A percentile compares a stretch with the other conserved stretches of the same genome.
phyloP scores from a whole-genome alignment of 2,329 filamentous ascomycete genomes.

The Talaromyces sp. region DNA sequence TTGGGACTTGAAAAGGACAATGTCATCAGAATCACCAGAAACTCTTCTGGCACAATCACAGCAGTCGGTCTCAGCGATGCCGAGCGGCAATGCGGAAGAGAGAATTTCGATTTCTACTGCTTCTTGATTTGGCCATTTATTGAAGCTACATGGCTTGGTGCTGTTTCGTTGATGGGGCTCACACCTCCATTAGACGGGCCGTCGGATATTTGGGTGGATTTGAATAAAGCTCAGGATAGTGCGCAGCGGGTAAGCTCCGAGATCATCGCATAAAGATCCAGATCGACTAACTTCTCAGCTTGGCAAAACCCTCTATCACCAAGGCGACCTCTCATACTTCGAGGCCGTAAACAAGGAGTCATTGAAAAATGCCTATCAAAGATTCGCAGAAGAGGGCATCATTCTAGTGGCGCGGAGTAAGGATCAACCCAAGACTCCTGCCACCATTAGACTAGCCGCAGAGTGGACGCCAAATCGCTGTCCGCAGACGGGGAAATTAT shows the following conservation, averaged over 20 bases:
- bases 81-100: conserved; percentile 74
- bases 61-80: conserved; percentile 69
- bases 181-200: conserved; percentile 63
- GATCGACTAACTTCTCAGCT: conserved; percentile 51
- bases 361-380: conserved; percentile 84
- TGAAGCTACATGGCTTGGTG: conserved; percentile 87
- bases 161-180: conserved; percentile 81
- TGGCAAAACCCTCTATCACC: conserved; percentile 94
- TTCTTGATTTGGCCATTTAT: conserved; percentile 99
- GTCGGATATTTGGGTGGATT: conserved; percentile 74
- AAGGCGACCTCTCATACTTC: conserved; percentile 95
- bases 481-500: conserved; percentile 56
- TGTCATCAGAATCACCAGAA: conserved; percentile 66
- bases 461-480: conserved; percentile 73
- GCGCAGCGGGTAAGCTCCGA: conserved; percentile 66
- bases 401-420: conserved; percentile 68
- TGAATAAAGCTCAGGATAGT: conserved; percentile 72
- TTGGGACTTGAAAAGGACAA: conserved; percentile 72
- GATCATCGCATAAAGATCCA: too few species aligned
- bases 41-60: conserved; percentile 55
- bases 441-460: conserved; percentile 62
- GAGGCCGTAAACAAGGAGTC: conserved; percentile 99
- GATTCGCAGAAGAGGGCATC: conserved; percentile 89
- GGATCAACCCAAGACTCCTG: conserved; percentile 43
- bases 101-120: conserved; percentile 98